Evolutionary conservation across 2,329 filamentous ascomycete species (phyloP).

Genomic region (Diaporthe nobilis): DNA sequence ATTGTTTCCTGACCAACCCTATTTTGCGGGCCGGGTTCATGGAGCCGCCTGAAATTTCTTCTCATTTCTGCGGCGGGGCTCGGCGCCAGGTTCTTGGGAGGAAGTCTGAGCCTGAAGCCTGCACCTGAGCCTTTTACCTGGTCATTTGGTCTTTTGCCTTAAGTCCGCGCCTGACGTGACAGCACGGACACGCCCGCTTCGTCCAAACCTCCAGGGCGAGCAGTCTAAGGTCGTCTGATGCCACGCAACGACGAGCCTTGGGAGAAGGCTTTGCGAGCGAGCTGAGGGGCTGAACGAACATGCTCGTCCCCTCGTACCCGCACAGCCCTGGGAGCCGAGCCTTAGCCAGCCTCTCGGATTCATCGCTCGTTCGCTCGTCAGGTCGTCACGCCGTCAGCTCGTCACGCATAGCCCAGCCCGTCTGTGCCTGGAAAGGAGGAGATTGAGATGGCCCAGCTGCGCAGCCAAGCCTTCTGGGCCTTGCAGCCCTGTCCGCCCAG

Average conservation of each 20-base stretch:
- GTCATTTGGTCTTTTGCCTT: background rate
- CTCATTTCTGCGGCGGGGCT: constrained; percentile 29
- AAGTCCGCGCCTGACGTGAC: background rate
- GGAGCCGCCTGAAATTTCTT: constrained; percentile 22
- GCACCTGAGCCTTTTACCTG: background rate
- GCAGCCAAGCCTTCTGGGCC: constrained; percentile 20
- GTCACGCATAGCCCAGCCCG: background rate
- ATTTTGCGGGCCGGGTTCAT: constrained; percentile 17
- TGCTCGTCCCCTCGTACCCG: background rate
- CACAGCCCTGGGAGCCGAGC: background rate
- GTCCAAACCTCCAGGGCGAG: constrained; percentile 12
- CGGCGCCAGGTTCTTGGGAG: constrained; percentile 6
- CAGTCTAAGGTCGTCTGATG: constrained; percentile 7
- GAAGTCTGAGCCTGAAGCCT: constrained; percentile 8
- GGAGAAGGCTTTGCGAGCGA: background rate
- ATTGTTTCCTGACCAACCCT: constrained; percentile 3
- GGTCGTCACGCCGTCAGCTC: background rate
- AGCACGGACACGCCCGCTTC: constrained; percentile 15
- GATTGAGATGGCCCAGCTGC: constrained; percentile 2
- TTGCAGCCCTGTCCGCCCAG: constrained; percentile 1
- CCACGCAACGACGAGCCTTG: background rate
- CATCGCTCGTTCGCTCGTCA: background rate
- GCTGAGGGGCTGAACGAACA: constrained; percentile 15
- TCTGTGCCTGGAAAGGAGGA: background rate
- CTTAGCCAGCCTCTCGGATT: constrained; percentile 11